Evolutionary conservation across 2,329 filamentous ascomycete genomes (phyloP), one percentile per base, ranked within the genome.

Genomic region (Cladosporium sp.): DNA sequence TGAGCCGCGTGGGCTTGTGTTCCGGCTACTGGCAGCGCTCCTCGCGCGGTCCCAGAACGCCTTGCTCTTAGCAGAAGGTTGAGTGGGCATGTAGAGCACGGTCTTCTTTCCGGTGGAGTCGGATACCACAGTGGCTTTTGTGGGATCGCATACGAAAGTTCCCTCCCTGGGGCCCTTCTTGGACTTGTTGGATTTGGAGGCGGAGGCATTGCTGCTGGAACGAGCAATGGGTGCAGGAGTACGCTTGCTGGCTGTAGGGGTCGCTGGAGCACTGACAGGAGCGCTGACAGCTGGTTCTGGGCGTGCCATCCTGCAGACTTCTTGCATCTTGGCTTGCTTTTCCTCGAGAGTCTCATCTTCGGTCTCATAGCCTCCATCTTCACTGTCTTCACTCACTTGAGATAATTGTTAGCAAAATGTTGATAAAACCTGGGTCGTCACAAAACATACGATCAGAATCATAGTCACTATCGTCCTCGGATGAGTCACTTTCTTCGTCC

Each of bases 311-410:
- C 65, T 66, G 41, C 70, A 58, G 32, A 69, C 66, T 49, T 68
- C 68, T 28, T 69, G 68, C 65, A 71, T 68, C 18, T 70, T 66
- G 15, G 59, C 68, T 38, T 68, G 59, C 34, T 71, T 54, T 14
- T 71, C 66, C 24, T 71, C 71, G 36, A 71, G 62, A 47, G 67
- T 68, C 41, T 73, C 72, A 51, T 74, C 74, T 38, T 71, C 70
- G 28, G 69, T 70, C 47, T 76, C 75, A 67, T 77, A 75, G 59
- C 78, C 76, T 34, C 75, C 78, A 21, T 75, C 76, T 38, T 76
- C 76, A 64, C 65, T 63, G 34, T 76, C 76, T 30, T 75, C 69
- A 38, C 75, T 75, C 69, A 74, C 75, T 77, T 73, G 15, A 64
- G 12, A 30, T 44, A 51, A 24, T 51, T 66, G 74, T 77, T 68